phyloP scores from a whole-genome alignment of 2,329 filamentous ascomycete genomes.

The Orbilia oligospora region DNA sequence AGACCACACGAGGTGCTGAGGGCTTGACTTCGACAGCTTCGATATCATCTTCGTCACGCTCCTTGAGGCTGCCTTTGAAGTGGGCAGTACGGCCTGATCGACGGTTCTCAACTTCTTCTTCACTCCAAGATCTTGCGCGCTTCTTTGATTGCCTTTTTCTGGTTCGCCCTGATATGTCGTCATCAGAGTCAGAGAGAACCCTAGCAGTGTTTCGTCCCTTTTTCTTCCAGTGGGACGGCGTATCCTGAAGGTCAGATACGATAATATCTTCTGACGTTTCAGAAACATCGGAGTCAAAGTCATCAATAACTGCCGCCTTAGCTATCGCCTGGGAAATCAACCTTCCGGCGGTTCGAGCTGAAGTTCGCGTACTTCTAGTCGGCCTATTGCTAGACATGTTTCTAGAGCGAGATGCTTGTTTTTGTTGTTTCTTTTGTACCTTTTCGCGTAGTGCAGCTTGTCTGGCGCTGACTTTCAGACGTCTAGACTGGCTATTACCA shows the following conservation, averaged over 20 bases:
- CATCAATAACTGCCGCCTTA: not conserved
- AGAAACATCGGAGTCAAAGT: conserved; percentile 23
- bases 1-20: conserved; percentile 65
- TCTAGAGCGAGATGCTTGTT: not conserved
- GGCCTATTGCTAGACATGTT: conserved; percentile 2
- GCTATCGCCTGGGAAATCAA: conserved; percentile 39
- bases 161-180: not conserved
- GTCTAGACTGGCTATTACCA: conserved; percentile 9
- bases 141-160: conserved; percentile 23
- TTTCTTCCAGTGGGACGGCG: conserved; percentile 37
- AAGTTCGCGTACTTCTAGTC: conserved; percentile 38
- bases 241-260: conserved; percentile 41
- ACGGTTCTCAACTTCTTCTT: not conserved
- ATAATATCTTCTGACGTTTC: conserved; percentile 49
- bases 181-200: not conserved
- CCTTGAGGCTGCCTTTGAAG: conserved; percentile 68
- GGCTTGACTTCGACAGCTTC: conserved; percentile 64
- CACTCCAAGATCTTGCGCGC: conserved; percentile 17
- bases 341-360: conserved; percentile 25
- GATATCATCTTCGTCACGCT: conserved; percentile 70
- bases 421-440: conserved; percentile 11
- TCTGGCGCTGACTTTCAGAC: conserved; percentile 12
- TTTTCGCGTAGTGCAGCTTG: conserved; percentile 32
- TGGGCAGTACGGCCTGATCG: conserved; percentile 66
- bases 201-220: not conserved